Evolutionary conservation across 805 yeast species (phyloP).

Genomic region (Lachancea dasiensis): DNA sequence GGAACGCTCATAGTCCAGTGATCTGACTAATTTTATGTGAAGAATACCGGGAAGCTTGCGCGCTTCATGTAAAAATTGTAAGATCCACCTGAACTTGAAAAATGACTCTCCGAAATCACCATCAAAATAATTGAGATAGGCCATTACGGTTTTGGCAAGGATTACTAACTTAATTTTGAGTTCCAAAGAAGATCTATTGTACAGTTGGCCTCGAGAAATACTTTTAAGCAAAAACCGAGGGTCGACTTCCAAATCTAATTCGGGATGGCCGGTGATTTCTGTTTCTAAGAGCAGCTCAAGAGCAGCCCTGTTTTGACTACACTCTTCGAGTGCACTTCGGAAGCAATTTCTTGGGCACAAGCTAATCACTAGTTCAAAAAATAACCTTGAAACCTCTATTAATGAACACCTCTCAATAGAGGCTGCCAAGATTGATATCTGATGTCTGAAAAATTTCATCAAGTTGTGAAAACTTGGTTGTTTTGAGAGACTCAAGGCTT

Average conservation of each 20-base stretch:
- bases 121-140: constrained; percentile 12
- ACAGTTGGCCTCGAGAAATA: constrained; percentile 4
- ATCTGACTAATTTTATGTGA: background rate
- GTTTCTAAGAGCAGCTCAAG: constrained; percentile 7
- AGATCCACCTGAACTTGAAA: constrained; percentile 17
- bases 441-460: background rate
- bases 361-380: constrained; percentile 8
- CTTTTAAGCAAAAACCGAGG: constrained; percentile 17
- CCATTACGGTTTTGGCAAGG: constrained; percentile 6
- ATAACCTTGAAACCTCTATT: background rate
- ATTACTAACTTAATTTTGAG: constrained; percentile 7
- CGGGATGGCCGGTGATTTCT: constrained; percentile 16
- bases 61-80: constrained; percentile 18
- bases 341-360: constrained; percentile 6
- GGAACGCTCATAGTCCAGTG: constrained; percentile 14
- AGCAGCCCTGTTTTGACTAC: background rate
- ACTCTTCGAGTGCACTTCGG: background rate
- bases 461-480: constrained; percentile 1
- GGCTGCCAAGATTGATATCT: background rate
- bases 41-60: constrained; percentile 5
- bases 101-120: constrained; percentile 14
- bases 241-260: constrained; percentile 18
- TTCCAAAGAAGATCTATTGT: constrained; percentile 3
- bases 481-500: too few species aligned
- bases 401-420: background rate